Base-by-base conservation (phyloP, 306 rosid genomes). In the Quercus alba region DNA sequence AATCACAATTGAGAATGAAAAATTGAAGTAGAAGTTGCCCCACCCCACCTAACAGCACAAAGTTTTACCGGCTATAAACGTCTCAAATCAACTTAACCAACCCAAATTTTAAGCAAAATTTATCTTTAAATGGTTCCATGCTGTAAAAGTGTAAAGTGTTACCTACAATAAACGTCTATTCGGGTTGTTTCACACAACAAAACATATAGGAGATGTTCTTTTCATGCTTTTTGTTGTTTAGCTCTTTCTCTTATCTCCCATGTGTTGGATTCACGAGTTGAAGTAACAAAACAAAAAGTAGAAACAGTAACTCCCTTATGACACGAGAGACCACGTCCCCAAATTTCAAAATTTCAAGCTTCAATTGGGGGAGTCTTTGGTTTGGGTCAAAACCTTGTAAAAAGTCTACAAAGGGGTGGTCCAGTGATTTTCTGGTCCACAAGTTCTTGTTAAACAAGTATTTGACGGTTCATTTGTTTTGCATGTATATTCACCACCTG, bases 401-500 rank as follows among this genome's bases (percentile, higher is more conserved):
- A 46, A 75, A 66, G 72, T 80, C 68, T 68, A 41, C 41, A 5
- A 25, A 9, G 31, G 12, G 67, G 63, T 13, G 15, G 18, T 33
- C 6, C 17, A 38, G 73, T 71, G 66, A 67, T 18, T 56, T 31
- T 15, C 66, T 55, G 73, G 78, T 56, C 13, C 71, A 59, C 3
- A 72, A 28, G 15, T n/a, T 5, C 6, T 5, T 74, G 19, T 41
- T 12, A 44, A 64, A 56, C 38, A 5, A 75, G 70, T 59, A 1
- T 81, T 75, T 83, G 81, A 80, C 66, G 25, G 56, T 75, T 86
- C 87, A 86, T 78, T 74, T 70, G 80, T 46, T 63, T 71, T 51
- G 12, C 56, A 15, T 49, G 38, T 20, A 31, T 11, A 31, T 5
- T 19, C 75, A 12, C 1, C 75, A 49, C 57, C 75, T 26, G 59